These are phyloP conservation scores for Erodium texanum DNA, from an alignment of 441 rosid genomes.

Conservation along the genomic window DNA sequence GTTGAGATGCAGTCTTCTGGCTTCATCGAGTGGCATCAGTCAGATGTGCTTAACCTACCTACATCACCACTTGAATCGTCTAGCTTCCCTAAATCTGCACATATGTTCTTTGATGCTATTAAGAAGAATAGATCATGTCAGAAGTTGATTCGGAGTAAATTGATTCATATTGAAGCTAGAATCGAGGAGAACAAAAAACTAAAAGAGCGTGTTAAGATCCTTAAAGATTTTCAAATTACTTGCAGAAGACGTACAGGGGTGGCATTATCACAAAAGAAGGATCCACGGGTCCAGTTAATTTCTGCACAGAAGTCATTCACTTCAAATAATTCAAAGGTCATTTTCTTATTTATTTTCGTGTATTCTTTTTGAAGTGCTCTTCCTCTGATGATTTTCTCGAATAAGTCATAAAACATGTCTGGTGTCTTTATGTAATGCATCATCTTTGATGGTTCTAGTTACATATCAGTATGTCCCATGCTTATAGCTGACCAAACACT, in stretches of 20 bases:
- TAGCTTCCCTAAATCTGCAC: constrained; percentile 63
- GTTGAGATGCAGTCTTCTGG: constrained; percentile 4
- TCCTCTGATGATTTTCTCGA: background rate
- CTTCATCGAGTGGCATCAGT: background rate
- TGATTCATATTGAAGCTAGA: constrained; percentile 61
- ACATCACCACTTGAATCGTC: constrained; percentile 24
- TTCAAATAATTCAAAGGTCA: constrained; percentile 49
- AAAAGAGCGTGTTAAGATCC: constrained; percentile 54
- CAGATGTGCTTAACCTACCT: background rate
- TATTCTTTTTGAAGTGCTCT: constrained; percentile 7
- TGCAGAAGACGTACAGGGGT: constrained; percentile 57
- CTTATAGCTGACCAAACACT: background rate
- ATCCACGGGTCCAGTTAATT: constrained; percentile 62
- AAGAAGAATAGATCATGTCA: constrained; percentile 74
- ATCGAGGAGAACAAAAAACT: constrained; percentile 77
- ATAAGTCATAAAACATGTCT: background rate
- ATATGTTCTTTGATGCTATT: constrained; percentile 54
- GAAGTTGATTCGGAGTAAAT: constrained; percentile 54
- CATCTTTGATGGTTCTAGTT: background rate
- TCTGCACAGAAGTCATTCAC: constrained; percentile 30
- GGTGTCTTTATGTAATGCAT: background rate
- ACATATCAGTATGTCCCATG: background rate
- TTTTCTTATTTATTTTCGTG: constrained; percentile 7
- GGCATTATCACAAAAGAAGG: constrained; percentile 63
- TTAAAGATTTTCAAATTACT: constrained; percentile 61